Evolutionary conservation across 768 basidiomycete genomes (phyloP).

Genomic region (Dictyophora rubrovolvata): DNA sequence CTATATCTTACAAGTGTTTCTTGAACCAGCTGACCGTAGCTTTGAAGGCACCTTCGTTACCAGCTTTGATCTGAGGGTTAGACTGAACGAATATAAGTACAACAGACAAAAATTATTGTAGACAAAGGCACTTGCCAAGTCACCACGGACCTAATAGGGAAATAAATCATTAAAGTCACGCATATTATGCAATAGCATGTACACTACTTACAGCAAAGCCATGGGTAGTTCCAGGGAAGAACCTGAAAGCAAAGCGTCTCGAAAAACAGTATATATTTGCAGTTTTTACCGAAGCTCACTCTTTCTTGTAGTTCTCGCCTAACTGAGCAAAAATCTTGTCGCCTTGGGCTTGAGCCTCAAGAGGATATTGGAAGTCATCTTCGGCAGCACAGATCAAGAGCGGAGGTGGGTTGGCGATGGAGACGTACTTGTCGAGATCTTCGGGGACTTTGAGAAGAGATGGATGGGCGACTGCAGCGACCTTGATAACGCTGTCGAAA

Average conservation of each 20-base stretch:
- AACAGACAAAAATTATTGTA: not conserved
- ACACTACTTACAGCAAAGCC: slow-evolving; percentile 35
- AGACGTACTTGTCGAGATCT: slow-evolving; percentile 39
- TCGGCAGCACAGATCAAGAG: slow-evolving; percentile 16
- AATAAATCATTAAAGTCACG: not conserved
- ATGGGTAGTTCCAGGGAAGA: slow-evolving; percentile 39
- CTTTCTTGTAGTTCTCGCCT: slow-evolving; percentile 32
- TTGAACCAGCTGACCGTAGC: slow-evolving; percentile 45
- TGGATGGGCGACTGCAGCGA: slow-evolving; percentile 45
- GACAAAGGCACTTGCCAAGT: slow-evolving; percentile 14
- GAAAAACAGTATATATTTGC: not conserved
- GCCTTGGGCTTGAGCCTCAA: slow-evolving; percentile 31
- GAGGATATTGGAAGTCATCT: slow-evolving; percentile 40
- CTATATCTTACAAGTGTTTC: slow-evolving; percentile 22
- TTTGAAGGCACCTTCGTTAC: slow-evolving; percentile 56
- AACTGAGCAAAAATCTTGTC: slow-evolving; percentile 36
- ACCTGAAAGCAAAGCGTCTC: slow-evolving; percentile 7
- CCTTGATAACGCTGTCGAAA: slow-evolving; percentile 41
- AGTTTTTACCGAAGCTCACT: slow-evolving; percentile 7
- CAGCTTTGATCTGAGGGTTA: slow-evolving; percentile 44
- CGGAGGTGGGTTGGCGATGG: not conserved
- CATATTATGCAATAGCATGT: not conserved
- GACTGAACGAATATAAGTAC: slow-evolving; percentile 16
- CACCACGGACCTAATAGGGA: slow-evolving; percentile 26
- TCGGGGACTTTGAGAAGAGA: slow-evolving; percentile 47